These are phyloP conservation scores for Colletotrichum sp. DNA, from an alignment of 2,329 filamentous ascomycete species.

Conservation along the genomic window DNA sequence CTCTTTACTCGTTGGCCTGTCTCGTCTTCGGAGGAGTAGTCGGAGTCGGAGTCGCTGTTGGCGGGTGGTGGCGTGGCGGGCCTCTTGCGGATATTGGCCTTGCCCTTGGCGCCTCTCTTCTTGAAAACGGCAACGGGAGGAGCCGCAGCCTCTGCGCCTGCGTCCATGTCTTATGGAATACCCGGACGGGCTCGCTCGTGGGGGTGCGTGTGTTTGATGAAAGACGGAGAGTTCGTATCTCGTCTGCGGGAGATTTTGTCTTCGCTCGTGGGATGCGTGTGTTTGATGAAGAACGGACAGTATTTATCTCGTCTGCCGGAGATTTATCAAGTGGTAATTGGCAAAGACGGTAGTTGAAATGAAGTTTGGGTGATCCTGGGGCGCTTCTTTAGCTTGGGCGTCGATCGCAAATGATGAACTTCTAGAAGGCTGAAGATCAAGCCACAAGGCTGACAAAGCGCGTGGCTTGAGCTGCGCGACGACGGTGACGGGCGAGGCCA, in stretches of 20 bases:
- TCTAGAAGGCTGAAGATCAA: constrained; percentile 18
- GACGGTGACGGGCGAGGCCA: neutral
- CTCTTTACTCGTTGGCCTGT: constrained; percentile 80
- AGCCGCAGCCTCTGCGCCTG: constrained; percentile 17
- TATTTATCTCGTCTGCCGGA: neutral
- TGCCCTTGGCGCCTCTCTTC: constrained; percentile 79
- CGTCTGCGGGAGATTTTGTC: neutral
- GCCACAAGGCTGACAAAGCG: constrained; percentile 19
- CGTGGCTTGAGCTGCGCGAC: neutral
- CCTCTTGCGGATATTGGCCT: constrained; percentile 80
- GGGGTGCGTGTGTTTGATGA: neutral
- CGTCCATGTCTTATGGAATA: neutral
- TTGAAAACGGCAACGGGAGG: constrained; percentile 77
- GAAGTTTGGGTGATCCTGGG: neutral
- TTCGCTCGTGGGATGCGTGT: neutral
- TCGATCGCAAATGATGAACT: constrained; percentile 1
- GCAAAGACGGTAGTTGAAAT: neutral
- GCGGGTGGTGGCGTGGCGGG: constrained; percentile 78
- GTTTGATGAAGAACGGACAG: neutral
- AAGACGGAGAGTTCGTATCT: neutral
- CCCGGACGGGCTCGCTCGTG: neutral
- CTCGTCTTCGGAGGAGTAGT: constrained; percentile 78
- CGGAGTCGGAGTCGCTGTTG: constrained; percentile 63
- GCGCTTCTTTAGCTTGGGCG: neutral
- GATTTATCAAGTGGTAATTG: neutral